Conservation (phyloP, 2,329 filamentous ascomycete species). For the Ceratocystis huliohia region DNA sequence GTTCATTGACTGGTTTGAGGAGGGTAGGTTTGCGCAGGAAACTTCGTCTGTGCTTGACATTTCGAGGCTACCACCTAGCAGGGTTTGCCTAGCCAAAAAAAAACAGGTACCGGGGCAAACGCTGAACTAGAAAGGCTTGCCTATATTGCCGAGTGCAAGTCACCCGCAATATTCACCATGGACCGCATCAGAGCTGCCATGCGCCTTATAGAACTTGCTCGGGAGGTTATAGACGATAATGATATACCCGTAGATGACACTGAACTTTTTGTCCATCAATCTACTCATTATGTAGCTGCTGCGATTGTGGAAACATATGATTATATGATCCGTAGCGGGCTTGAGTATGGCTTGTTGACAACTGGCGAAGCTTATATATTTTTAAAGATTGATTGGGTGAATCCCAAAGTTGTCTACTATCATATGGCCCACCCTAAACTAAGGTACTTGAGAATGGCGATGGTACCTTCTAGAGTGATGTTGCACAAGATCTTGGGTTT, state of each 20-base stretch:
- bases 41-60: not conserved
- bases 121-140: constrained; percentile 21
- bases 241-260: constrained; percentile 25
- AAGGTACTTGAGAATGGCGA: not conserved
- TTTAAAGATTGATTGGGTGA: constrained; percentile 28
- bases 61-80: too few relatives aligned
- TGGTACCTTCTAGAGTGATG: not conserved
- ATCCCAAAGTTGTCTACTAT: constrained; percentile 11
- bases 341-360: constrained; percentile 33
- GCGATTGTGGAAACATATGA: constrained; percentile 31
- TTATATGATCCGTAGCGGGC: constrained; percentile 37
- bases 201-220: constrained; percentile 28
- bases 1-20: not conserved
- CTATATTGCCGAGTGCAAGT: constrained; percentile 35
- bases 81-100: too few relatives aligned
- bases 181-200: constrained; percentile 33
- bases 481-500: not conserved
- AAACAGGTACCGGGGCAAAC: too few relatives aligned
- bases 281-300: constrained; percentile 29
- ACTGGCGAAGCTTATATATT: constrained; percentile 35
- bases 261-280: constrained; percentile 22
- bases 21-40: too few relatives aligned
- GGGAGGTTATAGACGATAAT: constrained; percentile 27
- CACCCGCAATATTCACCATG: constrained; percentile 29
- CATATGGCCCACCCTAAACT: not conserved